Percentiles rank a stretch among this genome's conserved stretches.
phyloP scores from a whole-genome alignment of 805 yeast species.

The Nakazawaea ambrosiae region DNA sequence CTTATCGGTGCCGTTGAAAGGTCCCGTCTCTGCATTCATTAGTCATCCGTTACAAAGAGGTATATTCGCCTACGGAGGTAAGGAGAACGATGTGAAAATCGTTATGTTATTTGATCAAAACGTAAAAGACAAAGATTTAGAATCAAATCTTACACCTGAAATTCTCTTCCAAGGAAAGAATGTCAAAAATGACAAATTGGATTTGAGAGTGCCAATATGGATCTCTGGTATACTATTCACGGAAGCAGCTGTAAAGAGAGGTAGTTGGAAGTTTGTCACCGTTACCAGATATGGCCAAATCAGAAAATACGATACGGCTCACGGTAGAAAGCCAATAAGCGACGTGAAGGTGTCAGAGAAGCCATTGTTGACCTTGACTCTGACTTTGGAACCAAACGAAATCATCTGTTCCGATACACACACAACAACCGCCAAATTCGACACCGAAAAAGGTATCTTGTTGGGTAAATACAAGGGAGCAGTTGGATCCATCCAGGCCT shows the following conservation, averaged over 20 bases:
- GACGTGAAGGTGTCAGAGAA: constrained; percentile 48
- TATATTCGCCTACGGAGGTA: constrained; percentile 78
- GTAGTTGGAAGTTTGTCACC: constrained; percentile 46
- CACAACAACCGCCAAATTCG: constrained; percentile 51
- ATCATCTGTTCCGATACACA: constrained; percentile 71
- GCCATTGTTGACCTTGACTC: constrained; percentile 38
- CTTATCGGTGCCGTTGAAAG: constrained; percentile 27
- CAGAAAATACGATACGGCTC: constrained; percentile 62
- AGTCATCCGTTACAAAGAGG: constrained; percentile 41
- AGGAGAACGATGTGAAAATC: constrained; percentile 65
- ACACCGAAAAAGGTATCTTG: constrained; percentile 42
- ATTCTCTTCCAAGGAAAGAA: constrained; percentile 67
- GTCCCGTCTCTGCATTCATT: constrained; percentile 41
- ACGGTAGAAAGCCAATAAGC: constrained; percentile 62
- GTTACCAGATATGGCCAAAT: constrained; percentile 73
- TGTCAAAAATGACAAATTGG: constrained; percentile 73
- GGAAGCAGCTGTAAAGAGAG: constrained; percentile 20
- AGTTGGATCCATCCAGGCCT: constrained; percentile 58
- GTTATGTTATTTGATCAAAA: constrained; percentile 28
- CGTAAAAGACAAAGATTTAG: constrained; percentile 13
- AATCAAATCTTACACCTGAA: constrained; percentile 18
- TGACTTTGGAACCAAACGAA: constrained; percentile 30
- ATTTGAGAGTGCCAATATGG: constrained; percentile 80
- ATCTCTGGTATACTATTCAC: constrained; percentile 50
- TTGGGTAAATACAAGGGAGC: constrained; percentile 73